phyloP scores from a whole-genome alignment of 106 monocot genomes.

The Phalaenopsis aphrodite region DNA sequence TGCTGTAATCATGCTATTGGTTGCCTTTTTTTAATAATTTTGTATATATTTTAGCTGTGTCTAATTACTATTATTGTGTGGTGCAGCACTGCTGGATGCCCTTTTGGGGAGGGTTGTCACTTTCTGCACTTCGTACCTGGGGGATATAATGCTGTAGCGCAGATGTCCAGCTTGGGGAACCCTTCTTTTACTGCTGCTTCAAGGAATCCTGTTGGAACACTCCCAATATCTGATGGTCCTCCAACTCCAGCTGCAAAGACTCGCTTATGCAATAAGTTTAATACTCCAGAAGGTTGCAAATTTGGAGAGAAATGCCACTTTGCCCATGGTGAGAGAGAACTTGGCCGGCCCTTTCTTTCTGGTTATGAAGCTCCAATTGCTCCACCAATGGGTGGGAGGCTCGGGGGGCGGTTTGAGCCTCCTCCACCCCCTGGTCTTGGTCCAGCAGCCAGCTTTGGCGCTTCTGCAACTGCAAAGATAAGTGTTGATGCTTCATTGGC shows the following conservation, averaged over 20 bases:
- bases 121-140: conserved; percentile 76
- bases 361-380: conserved; percentile 11
- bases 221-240: conserved; percentile 6
- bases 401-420: conserved; percentile 19
- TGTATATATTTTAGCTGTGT: not conserved
- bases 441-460: conserved; percentile 36
- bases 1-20: not conserved
- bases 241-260: conserved; percentile 18
- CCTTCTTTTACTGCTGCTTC: conserved; percentile 15
- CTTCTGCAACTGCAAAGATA: conserved; percentile 72
- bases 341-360: conserved; percentile 18
- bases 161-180: conserved; percentile 38
- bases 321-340: conserved; percentile 40
- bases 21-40: not conserved
- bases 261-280: conserved; percentile 33
- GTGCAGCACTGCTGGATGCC: conserved; percentile 67
- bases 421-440: conserved; percentile 11
- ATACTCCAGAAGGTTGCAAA: conserved; percentile 41
- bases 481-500: conserved; percentile 71
- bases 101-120: conserved; percentile 71
- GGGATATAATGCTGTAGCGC: conserved; percentile 45
- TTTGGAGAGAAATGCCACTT: conserved; percentile 46
- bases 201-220: conserved; percentile 4
- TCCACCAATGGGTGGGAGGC: not conserved
- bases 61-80: not conserved